Base-by-base conservation (phyloP, 2,329 filamentous ascomycete genomes). In the Calonectria ilicicola region DNA sequence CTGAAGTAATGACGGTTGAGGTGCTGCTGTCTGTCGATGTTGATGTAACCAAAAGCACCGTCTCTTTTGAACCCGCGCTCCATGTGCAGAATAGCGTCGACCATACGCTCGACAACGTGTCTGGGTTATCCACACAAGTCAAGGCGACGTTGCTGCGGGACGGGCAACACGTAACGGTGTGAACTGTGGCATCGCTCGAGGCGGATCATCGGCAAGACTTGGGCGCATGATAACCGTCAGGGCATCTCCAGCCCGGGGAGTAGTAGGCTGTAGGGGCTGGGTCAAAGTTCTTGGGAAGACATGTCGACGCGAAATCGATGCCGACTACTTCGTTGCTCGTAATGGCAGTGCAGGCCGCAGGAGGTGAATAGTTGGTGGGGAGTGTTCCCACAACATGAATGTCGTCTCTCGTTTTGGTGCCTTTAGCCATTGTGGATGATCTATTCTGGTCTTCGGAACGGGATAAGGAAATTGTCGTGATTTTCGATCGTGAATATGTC, bases 151-250 rank as follows among this genome's bases (percentile, higher is more conserved):
- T 76, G 9, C 70, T 67, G 66, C 76, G 74, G 5, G 76, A 70
- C 2, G 83, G 83, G 32, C 83, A 85, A 72, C 83, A 84, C 3
- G 82, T 84, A 17, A 84, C 76, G 1, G 83, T 84, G 21, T 81
- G 82, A 27, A 79, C 77, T 23, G 77, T 79, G 46, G 67, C 65
- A 46, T 67, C 70, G 17, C 78, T 77, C 15, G 78, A 78, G 2
- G 67, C 75, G 32, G 76, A 80, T 27, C 78, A 76, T 19, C 79
- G 79, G 72, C 82, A 83, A 10, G 74, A 76, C 26, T 23, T 42
- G 10, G 67, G 71, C n/a, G 77, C 80, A n/a, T 76, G 73, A 65
- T 82, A 82, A 32, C 81, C 81, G 12, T 75, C 77, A 38, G 78
- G 80, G 63, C 83, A 85, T 9, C 76, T 79, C 9, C 76, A 77